phyloP scores from a whole-genome alignment of 331 rosid genomes.

The Prunus yedoensis region DNA sequence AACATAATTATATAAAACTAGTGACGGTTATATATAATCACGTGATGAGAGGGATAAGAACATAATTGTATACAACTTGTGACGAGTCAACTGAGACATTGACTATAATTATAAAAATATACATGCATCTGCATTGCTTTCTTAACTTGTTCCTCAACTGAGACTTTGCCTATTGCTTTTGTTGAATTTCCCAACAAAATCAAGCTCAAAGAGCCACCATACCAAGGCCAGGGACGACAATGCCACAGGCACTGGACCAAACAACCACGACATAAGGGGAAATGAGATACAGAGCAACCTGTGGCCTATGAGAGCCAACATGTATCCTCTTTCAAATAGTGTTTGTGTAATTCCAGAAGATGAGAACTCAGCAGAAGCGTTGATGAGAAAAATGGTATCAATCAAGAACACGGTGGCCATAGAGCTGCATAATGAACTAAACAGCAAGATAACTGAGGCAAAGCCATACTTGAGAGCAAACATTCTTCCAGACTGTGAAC shows the following conservation, averaged over 20 bases:
- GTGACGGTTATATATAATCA: too few species aligned
- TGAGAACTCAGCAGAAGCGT: constrained; percentile 32
- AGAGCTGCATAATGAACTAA: constrained; percentile 72
- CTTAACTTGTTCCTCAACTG: not conserved
- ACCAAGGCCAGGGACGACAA: constrained; percentile 53
- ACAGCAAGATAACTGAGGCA: constrained; percentile 44
- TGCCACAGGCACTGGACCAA: constrained; percentile 53
- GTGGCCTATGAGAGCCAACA: constrained; percentile 54
- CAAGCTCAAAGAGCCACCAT: constrained; percentile 46
- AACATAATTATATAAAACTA: too few species aligned
- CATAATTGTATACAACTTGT: too few species aligned
- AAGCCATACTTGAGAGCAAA: constrained; percentile 47
- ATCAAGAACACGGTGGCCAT: constrained; percentile 56
- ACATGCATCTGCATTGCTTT: too few species aligned
- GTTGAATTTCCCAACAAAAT: constrained; percentile 34
- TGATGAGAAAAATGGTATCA: constrained; percentile 56
- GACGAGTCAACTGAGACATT: too few species aligned
- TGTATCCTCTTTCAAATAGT: constrained; percentile 51
- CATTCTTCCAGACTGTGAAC: constrained; percentile 41
- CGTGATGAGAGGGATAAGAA: too few species aligned
- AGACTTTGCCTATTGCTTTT: not conserved
- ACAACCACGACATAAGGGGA: constrained; percentile 63
- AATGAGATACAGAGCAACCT: constrained; percentile 51
- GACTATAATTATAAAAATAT: too few species aligned
- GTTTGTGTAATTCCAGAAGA: constrained; percentile 26